Evolutionary conservation across 2,329 filamentous ascomycete genomes (phyloP), one percentile per base, ranked within the genome.

Genomic region (Xylogone sp.): DNA sequence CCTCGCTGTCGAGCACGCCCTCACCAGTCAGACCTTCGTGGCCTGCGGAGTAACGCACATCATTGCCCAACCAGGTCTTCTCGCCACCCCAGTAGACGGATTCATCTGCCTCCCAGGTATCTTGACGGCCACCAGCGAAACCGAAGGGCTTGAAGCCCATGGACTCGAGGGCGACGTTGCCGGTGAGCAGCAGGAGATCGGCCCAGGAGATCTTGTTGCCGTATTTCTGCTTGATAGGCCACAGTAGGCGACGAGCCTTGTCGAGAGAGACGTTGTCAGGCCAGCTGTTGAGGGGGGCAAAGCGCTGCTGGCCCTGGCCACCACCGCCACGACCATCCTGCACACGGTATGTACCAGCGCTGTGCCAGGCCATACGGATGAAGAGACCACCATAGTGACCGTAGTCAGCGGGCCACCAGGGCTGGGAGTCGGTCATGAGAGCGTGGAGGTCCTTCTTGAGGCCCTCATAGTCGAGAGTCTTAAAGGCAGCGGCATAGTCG

Each of bases 201-300:
- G 87, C 84, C 87, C 87, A 91, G 0, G 87, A 90, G 69, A 91
- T 87, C 75, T 88, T 89, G 76, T 82, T 83, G 68, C 87, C 87
- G 59, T 91, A 91, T 78, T 91, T 91, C 62, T 89, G 86, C 81
- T 91, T 91, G 73, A 91, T 83, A 51, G 87, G 87, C 84, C 86
- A 90, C 42, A 91, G 74, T 51, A 91, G 80, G 57, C 87, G 86
- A 51, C 87, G 87, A 27, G 87, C 87, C 79, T 91, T 91, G 79
- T 91, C 87, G 49, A 91, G 79, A 61, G 76, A 84, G 64, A 83
- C 84, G 59, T 91, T 91, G 72, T 91, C 87, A 42, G 87, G 87
- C 87, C 87, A 91, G 75, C 83, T 83, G 79, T 90, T 90, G 66
- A 91, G 82, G 5, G 88, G 88, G 49, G 87, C 87, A 62, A 91